Conservation (phyloP, 805 yeast species). For the Ogataea degrootiae region DNA sequence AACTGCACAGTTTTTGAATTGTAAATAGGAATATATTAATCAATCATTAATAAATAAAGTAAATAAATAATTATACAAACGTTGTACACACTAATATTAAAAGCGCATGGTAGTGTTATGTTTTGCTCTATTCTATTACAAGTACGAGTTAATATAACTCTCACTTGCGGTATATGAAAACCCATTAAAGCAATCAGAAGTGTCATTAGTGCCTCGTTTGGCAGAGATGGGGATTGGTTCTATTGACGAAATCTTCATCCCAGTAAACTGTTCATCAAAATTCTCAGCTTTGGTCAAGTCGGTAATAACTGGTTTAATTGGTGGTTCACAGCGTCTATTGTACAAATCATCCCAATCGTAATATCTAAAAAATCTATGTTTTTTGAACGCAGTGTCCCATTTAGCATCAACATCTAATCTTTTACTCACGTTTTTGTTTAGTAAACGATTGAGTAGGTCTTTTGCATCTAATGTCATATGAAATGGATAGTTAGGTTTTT, state of each 20-base stretch:
- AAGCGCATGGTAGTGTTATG: not conserved
- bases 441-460: conserved; percentile 58
- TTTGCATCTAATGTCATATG: conserved; percentile 73
- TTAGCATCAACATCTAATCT: conserved; percentile 54
- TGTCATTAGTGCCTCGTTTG: not conserved
- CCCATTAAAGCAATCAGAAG: conserved; percentile 33
- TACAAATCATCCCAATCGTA: conserved; percentile 60
- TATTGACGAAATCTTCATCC: conserved; percentile 35
- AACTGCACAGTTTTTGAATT: conserved; percentile 46
- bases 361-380: conserved; percentile 69
- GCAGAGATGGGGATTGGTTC: conserved; percentile 7
- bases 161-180: conserved; percentile 42
- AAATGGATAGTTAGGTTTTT: conserved; percentile 61
- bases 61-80: not conserved
- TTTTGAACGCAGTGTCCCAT: conserved; percentile 43
- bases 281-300: conserved; percentile 75
- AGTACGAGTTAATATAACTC: conserved; percentile 30
- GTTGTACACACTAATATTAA: not conserved
- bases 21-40: conserved; percentile 5
- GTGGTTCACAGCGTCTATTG: conserved; percentile 51
- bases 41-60: not conserved
- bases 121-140: not conserved
- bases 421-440: conserved; percentile 62
- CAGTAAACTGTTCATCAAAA: conserved; percentile 71
- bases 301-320: conserved; percentile 71